Base-by-base conservation (phyloP, 139 green algal genomes). In the Tetraselmis striata region DNA sequence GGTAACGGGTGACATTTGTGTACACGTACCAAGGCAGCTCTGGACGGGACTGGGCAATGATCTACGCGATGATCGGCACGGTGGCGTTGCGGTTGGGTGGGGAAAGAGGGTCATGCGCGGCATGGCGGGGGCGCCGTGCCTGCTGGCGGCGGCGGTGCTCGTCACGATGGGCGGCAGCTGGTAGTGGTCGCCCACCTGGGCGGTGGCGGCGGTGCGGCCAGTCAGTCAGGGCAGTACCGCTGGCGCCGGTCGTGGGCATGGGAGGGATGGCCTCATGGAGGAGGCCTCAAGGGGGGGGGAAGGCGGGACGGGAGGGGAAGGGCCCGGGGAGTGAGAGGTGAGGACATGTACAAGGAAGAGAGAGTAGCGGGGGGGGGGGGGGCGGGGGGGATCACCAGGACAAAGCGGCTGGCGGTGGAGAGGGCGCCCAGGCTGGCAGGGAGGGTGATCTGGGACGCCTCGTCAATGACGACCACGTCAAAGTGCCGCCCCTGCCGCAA, bases 101-200 rank as follows among this genome's bases (percentile, higher is more conserved):
- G n/a, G n/a, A n/a, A n/a, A n/a, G n/a, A n/a, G n/a, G n/a, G n/a
- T n/a, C n/a, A n/a, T n/a, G n/a, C n/a, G n/a, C 25, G 2, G 2
- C 74, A 77, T 77, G 5, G 25, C 23, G 74, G 25, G 26, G 2
- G 74, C 23, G 2, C 2, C 25, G 2, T 18, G 2, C n/a, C 74
- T n/a, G 74, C 74, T 77, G 74, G 26, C 74, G 23, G 26, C 74
- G 23, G 22, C 74, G 74, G 23, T 29, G 74, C 74, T 28, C 23
- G 74, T 79, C 26, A 89, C 91, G 59, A 96, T 84, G 1, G 93
- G 93, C 23, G 93, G 93, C 30, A 96, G 89, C 87, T 96, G 93
- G 83, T 95, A 84, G 83, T 93, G 92, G 85, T 98, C 95, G 2
- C 95, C 95, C 31, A 98, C 95, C 81, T 98, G 85, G 22, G 92